Evolutionary conservation across 2,329 filamentous ascomycete genomes (phyloP), one percentile per base, ranked within the genome.

Genomic region (Rhinocladiella similis): DNA sequence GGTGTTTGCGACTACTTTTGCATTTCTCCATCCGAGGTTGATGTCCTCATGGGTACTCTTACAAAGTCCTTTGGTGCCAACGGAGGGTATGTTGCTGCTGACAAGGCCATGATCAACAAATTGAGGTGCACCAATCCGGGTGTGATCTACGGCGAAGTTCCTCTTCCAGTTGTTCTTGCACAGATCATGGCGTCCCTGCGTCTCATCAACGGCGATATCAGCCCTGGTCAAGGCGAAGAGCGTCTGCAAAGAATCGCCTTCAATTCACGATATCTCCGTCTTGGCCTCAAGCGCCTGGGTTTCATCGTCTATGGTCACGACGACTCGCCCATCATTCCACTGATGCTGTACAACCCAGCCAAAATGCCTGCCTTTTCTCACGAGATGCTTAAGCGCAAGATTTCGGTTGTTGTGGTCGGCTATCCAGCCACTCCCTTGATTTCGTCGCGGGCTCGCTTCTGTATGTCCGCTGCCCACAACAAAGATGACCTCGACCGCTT

Each of bases 41-140:
- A 99, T 71, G 90, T 99, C 68, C 84, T 99, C 50, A 99, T 99
- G 94, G 94, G 94, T 64, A 99, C 94, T 1, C 79, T 99, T 60
- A 99, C 94, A 62, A 99, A 99, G 74, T 97, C 94, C 1, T 99
- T 99, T 67, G 94, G 94, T 67, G 94, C 94, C 64, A 99, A 99
- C 68, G 94, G 94, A 69, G 94, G 94, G 61, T 99, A 99, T 72
- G 83, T 99, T 64, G 90, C 91, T 10, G 92, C 86, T 16, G 90
- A 96, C 60, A 94, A 95, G 76, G 78, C 84, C 66, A 90, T 97
- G 70, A 93, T 99, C 67, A 91, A 96, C 74, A 96, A 96, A 76
- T 85, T 99, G 55, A 85, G 89, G 64, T 84, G 83, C 56, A 89
- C 87, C 65, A 97, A 97, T 67, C 89, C 92, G 14, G 91, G 89